Conservation (phyloP, 768 basidiomycete species). For the Sutorius australiensis region DNA sequence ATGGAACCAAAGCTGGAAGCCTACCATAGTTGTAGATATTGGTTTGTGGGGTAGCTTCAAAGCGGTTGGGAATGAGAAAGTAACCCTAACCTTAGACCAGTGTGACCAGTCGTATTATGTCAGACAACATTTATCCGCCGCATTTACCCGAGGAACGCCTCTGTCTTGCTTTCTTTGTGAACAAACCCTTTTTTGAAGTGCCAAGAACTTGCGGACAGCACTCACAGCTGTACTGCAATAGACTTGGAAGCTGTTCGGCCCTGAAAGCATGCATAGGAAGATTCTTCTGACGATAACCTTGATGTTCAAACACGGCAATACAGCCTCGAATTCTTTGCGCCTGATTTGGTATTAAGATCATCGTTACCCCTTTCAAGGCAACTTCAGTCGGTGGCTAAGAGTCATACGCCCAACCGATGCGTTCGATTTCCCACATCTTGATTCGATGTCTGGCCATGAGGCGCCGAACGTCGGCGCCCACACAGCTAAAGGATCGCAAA, state of each 20-base stretch:
- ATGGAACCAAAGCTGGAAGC: background rate
- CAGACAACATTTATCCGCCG: background rate
- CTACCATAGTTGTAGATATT: slow-evolving; percentile 15
- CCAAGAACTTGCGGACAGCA: too few relatives aligned
- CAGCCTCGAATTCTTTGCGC: too few relatives aligned
- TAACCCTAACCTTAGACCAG: slow-evolving; percentile 12
- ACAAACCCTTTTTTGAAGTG: too few relatives aligned
- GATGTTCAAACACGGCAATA: too few relatives aligned
- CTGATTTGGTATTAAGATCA: slow-evolving; percentile 1
- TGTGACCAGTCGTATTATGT: background rate
- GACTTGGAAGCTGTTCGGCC: background rate
- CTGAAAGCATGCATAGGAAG: background rate
- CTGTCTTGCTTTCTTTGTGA: too few relatives aligned
- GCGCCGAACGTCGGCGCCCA: background rate
- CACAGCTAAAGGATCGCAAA: slow-evolving; percentile 10
- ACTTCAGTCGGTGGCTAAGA: background rate
- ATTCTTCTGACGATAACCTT: slow-evolving; percentile 12
- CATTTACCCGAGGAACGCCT: too few relatives aligned
- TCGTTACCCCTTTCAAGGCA: background rate
- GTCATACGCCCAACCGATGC: background rate
- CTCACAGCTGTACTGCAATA: too few relatives aligned
- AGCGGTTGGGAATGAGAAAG: slow-evolving; percentile 2
- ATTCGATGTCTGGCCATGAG: background rate
- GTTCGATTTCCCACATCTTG: slow-evolving; percentile 5
- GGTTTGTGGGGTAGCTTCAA: background rate